A percentile compares a stretch with the other conserved stretches of the same genome.
Evolutionary conservation across 1,284 basidiomycete genomes (phyloP).

Genomic region (Rhodotorula glutinis): DNA sequence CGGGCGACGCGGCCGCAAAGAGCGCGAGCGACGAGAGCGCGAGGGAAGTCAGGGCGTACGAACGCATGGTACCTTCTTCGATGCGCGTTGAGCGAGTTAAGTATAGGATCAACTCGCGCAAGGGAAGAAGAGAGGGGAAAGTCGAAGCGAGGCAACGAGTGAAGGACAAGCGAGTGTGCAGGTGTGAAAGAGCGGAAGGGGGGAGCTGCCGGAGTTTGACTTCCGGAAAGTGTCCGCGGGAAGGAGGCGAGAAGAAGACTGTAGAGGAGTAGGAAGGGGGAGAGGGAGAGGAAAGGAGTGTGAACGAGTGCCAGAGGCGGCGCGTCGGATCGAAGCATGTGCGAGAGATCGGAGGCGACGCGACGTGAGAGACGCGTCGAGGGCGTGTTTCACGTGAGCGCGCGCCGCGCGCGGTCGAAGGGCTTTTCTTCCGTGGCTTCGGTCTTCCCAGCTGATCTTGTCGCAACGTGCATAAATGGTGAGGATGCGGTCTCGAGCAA

Average conservation of each 20-base stretch:
- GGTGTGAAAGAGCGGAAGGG: neutral
- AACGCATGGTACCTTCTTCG: conserved; percentile 22
- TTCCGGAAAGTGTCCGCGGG: neutral
- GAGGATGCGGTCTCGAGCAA: too few relatives aligned
- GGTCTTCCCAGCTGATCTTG: too few relatives aligned
- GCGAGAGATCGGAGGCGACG: neutral
- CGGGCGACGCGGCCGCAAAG: conserved; percentile 18
- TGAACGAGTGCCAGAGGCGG: neutral
- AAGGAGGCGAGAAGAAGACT: neutral
- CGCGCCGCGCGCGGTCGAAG: neutral
- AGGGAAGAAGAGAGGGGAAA: neutral
- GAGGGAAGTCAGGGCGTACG: conserved; percentile 9
- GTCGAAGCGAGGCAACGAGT: neutral
- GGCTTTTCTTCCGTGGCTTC: too few relatives aligned
- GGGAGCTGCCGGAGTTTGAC: too few relatives aligned
- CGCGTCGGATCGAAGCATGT: too few relatives aligned
- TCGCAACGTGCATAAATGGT: too few relatives aligned
- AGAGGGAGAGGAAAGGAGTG: too few relatives aligned
- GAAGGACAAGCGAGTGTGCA: neutral
- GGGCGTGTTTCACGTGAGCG: neutral
- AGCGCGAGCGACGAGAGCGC: conserved; percentile 24
- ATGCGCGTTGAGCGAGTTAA: too few relatives aligned
- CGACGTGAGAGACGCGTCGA: neutral
- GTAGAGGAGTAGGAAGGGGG: neutral
- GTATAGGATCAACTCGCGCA: too few relatives aligned